These are phyloP conservation scores for Teunomyces tritomae DNA, from an alignment of 805 yeast species.

Conservation along the genomic window DNA sequence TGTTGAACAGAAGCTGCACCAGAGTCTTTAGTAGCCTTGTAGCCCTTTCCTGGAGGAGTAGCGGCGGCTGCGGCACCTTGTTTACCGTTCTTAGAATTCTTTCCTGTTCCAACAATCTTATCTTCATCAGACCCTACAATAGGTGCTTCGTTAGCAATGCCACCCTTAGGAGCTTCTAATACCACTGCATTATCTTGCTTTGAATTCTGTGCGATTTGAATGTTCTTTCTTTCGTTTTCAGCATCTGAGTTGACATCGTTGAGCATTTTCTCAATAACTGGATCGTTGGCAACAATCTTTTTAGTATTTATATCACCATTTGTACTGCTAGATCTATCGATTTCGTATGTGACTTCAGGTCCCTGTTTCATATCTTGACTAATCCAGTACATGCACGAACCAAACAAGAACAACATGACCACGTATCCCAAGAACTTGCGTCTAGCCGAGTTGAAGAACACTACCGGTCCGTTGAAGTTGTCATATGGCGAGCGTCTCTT, in stretches of 20 bases:
- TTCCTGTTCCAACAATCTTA: conserved; percentile 19
- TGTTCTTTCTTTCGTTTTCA: conserved; percentile 32
- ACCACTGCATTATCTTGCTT: conserved; percentile 19
- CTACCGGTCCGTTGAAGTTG: conserved; percentile 21
- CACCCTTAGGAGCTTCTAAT: conserved; percentile 45
- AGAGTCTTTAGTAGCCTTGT: conserved; percentile 10
- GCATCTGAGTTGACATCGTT: conserved; percentile 27
- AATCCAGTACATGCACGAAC: conserved; percentile 34
- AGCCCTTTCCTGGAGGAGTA: conserved; percentile 8
- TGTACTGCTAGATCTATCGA: conserved; percentile 3
- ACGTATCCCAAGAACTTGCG: conserved; percentile 39
- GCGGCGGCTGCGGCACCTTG: not conserved
- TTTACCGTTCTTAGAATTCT: conserved; percentile 6
- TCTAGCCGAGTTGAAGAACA: conserved; percentile 34
- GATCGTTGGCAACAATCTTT: conserved; percentile 2
- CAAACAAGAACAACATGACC: conserved; percentile 32
- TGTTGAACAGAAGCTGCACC: conserved; percentile 1
- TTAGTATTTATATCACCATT: not conserved
- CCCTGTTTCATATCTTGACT: conserved; percentile 33
- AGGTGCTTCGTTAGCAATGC: conserved; percentile 45
- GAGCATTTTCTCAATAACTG: conserved; percentile 25
- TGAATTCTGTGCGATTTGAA: conserved; percentile 37
- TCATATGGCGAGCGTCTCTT: conserved; percentile 36
- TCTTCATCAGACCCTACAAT: conserved; percentile 42
- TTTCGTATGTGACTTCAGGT: conserved; percentile 28